Evolutionary conservation across 192 early-diverging fungal genomes (phyloP).

Genomic region (Gonapodya prolifera): DNA sequence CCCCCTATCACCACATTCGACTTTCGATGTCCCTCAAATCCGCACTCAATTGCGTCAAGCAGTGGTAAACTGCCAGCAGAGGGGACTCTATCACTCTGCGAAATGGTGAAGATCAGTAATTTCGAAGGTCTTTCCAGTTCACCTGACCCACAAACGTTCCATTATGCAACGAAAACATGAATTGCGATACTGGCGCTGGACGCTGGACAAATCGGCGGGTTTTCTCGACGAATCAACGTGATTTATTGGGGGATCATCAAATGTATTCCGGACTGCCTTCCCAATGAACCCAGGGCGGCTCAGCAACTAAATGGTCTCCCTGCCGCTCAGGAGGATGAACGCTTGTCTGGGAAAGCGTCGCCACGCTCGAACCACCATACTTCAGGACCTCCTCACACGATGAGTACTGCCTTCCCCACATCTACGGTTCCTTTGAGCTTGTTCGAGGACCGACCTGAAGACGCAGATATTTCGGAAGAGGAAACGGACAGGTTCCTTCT

Average conservation of each 20-base stretch:
- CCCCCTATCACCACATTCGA: no score
- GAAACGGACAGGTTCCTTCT: slow-evolving; percentile 41
- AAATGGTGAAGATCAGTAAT: slow-evolving; percentile 48
- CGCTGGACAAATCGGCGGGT: background rate
- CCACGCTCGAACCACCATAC: no score
- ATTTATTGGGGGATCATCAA: no score
- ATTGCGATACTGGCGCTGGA: background rate
- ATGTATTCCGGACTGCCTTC: no score
- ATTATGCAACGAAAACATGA: background rate
- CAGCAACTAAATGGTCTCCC: background rate
- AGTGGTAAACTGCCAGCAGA: slow-evolving; percentile 47
- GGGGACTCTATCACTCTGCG: slow-evolving; percentile 54
- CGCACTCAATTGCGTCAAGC: slow-evolving; percentile 35
- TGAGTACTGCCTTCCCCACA: background rate
- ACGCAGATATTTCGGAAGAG: slow-evolving; percentile 10
- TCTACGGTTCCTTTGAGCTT: slow-evolving; percentile 6
- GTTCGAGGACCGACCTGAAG: background rate
- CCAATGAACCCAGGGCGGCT: no score
- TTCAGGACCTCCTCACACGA: no score
- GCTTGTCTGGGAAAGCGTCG: background rate
- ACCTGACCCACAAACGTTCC: background rate
- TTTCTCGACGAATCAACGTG: no score
- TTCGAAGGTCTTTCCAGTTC: background rate
- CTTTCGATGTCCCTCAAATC: no score
- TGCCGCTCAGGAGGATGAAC: background rate